Base-by-base conservation (phyloP, 257 asterid species). In the Striga asiatica region DNA sequence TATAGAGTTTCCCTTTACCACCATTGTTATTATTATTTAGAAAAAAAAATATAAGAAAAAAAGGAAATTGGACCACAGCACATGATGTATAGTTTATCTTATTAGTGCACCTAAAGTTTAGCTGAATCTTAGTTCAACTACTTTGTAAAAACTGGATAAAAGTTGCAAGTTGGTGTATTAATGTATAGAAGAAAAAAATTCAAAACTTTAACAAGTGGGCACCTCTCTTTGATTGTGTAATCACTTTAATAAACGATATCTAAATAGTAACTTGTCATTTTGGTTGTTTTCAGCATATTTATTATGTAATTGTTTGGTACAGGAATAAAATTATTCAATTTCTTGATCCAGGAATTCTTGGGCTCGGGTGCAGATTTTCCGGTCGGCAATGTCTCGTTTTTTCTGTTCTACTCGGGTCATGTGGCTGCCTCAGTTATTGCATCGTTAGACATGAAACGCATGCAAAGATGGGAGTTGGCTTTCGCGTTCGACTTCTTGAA, bases 341-440 rank as follows among this genome's bases (percentile, higher is more conserved):
- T 2, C 38, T 43, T 48, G 38, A n/a, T n/a, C n/a, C 62, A 89
- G 98, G 98, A 68, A 18, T 89, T 89, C 76, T 63, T 89, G 79
- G 95, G 94, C 5, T 89, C 98, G 9, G 98, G 96, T 1, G 95
- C 73, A 3, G 96, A 89, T 76, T 89, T 89, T 42, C 98, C 96
- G 0, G 98, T 86, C 0, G 98, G 98, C n/a, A 89, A 89, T 24
- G 93, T 83, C 3, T 89, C 98, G 14, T 89, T 89, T 70, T 89
- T 89, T 81, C 56, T 89, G 38, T 89, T 89, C 69, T 89, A 79
- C 35, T 89, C 94, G 0, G 98, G 96, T 3, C 96, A 89, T 32
- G 96, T 89, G 8, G 96, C 95, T 4, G 96, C 98, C 29, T 87
- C 98, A 0, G 78, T 89, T 3, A 89, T 89, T 5, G 98, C 96